These are phyloP conservation scores for Schrenkiella parvula DNA, from an alignment of 345 rosid species.

Conservation along the genomic window DNA sequence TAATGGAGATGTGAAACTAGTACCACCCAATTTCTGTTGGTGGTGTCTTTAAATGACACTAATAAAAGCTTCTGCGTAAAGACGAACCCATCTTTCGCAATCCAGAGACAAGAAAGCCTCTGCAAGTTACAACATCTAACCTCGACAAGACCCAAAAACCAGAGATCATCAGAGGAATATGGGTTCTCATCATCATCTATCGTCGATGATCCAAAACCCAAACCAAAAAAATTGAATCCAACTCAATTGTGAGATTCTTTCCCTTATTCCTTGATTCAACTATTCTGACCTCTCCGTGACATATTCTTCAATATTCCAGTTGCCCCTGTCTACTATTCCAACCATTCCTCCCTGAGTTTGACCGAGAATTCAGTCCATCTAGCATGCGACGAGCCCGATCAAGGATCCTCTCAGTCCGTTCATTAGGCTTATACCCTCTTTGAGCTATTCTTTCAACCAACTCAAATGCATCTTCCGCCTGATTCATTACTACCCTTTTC, in stretches of 20 bases:
- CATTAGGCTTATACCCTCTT: constrained; percentile 63
- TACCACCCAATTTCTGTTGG: constrained; percentile 1
- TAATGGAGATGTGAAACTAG: constrained; percentile 8
- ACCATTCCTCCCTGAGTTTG: constrained; percentile 33
- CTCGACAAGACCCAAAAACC: neutral
- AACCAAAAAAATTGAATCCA: neutral
- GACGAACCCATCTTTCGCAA: neutral
- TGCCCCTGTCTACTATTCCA: constrained; percentile 16
- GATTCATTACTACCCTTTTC: constrained; percentile 38
- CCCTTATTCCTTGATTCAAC: neutral
- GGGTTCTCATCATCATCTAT: neutral
- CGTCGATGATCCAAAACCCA: neutral
- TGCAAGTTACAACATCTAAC: neutral
- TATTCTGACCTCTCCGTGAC: neutral
- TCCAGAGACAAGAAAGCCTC: constrained; percentile 12
- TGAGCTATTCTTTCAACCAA: constrained; percentile 40
- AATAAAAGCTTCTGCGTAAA: neutral
- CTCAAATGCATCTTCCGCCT: constrained; percentile 42
- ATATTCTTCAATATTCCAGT: neutral
- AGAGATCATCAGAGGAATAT: neutral
- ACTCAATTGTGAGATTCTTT: neutral
- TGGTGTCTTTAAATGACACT: neutral
- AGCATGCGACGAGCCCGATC: constrained; percentile 33
- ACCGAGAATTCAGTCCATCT: constrained; percentile 34
- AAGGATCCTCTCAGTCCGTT: constrained; percentile 50